A percentile compares a stretch with the other conserved stretches of the same genome.
Conservation (phyloP, 345 rosid species). For the Salix koriyanagi region DNA sequence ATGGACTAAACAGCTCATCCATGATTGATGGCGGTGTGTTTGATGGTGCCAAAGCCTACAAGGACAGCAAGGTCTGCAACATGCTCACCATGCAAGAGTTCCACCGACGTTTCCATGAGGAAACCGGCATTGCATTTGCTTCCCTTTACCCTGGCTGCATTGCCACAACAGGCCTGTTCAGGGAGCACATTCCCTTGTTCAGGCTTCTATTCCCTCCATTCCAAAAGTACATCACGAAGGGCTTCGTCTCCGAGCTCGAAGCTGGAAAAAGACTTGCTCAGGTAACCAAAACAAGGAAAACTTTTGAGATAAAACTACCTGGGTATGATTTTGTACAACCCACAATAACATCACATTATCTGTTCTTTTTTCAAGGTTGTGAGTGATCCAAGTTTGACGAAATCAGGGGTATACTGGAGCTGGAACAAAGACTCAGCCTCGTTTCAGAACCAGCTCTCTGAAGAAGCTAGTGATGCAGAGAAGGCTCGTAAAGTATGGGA, state of each 20-base stretch:
- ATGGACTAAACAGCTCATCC: conserved; percentile 63
- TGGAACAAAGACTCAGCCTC: conserved; percentile 96
- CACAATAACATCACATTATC: neutral
- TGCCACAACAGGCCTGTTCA: conserved; percentile 93
- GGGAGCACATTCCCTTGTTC: conserved; percentile 93
- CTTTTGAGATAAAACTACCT: neutral
- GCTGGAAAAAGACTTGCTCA: conserved; percentile 93
- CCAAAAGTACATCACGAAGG: conserved; percentile 97
- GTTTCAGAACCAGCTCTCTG: conserved; percentile 86
- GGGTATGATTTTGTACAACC: neutral
- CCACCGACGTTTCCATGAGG: conserved; percentile 89
- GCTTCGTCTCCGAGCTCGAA: conserved; percentile 86
- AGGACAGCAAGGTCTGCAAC: conserved; percentile 98
- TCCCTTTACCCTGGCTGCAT: conserved; percentile 98
- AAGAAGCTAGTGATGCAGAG: conserved; percentile 80
- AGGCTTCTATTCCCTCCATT: conserved; percentile 89
- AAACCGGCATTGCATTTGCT: conserved; percentile 76
- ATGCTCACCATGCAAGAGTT: conserved; percentile 96
- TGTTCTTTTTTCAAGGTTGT: conserved; percentile 52
- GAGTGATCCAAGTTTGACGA: conserved; percentile 77
- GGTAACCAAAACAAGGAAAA: conserved; percentile 34
- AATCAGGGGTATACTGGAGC: conserved; percentile 96
- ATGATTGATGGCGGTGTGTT: conserved; percentile 94
- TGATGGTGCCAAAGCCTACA: conserved; percentile 97
- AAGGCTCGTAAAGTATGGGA: conserved; percentile 97